A percentile compares a stretch with the other conserved stretches of the same genome.
These are phyloP conservation scores for Brachypodium distachyon DNA, from an alignment of 202 grass and related monocot genomes.

Conservation along the genomic window DNA sequence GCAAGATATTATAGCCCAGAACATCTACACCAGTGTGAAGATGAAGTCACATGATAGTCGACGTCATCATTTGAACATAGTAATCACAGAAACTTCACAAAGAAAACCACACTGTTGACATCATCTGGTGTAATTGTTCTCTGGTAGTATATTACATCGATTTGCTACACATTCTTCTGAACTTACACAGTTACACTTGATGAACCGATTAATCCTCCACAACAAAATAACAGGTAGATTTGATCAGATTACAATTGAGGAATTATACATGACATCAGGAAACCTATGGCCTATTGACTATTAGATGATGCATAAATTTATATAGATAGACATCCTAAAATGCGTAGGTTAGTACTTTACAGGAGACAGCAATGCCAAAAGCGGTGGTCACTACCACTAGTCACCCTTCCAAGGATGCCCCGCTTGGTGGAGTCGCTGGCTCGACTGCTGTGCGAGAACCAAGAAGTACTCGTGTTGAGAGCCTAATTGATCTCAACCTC, in stretches of 20 bases:
- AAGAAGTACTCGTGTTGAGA: conserved; percentile 17
- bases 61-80: neutral
- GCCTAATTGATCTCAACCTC: conserved; percentile 16
- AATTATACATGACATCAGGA: conserved; percentile 40
- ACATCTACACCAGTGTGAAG: neutral
- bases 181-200: conserved; percentile 41
- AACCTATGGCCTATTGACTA: conserved; percentile 41
- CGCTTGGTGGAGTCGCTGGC: neutral
- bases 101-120: conserved; percentile 19
- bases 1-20: neutral
- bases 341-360: conserved; percentile 67
- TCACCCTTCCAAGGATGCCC: conserved; percentile 20
- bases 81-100: conserved; percentile 21
- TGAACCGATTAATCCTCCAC: conserved; percentile 24
- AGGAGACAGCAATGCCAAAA: conserved; percentile 32
- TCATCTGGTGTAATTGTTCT: conserved; percentile 5
- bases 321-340: conserved; percentile 48
- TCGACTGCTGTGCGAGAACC: conserved; percentile 9
- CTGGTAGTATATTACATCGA: conserved; percentile 49
- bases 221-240: conserved; percentile 35
- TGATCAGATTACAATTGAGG: conserved; percentile 28
- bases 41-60: neutral
- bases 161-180: conserved; percentile 36
- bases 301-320: conserved; percentile 22
- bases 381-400: conserved; percentile 18